Evolutionary conservation across 73 alveolate species (phyloP), one percentile per base, ranked within the genome.

Genomic region (Symbiodinium natans): DNA sequence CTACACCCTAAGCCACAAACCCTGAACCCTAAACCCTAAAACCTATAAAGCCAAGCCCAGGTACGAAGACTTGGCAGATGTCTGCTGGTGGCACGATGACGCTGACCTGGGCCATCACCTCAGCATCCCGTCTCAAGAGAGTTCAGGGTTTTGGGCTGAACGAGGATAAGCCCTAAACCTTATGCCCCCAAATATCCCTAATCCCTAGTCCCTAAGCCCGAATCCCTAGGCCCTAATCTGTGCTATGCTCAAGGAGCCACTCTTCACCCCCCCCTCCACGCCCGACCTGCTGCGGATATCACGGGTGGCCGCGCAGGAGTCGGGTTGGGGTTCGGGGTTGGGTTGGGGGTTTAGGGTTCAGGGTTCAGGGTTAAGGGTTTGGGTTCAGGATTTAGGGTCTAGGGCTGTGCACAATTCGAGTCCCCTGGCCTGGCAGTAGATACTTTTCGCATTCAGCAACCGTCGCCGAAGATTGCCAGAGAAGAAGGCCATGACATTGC

Each of bases 21-120:
- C 25, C 31, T 56, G 75, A 56, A 56, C 75, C 75, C 59, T 13
- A 19, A 19, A 46, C 4, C 59, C 75, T 1, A 7, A 25, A 1
- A 15, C 31, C 6, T 5, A 0, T 4, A 21, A 27, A 56, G 10
- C 75, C 29, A 63, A 52, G 71, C 71, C 23, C 71, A 63, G 80
- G 80, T 23, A 63, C 80, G 36, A 63, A 63, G 33, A 63, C 80
- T 36, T 63, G 80, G 80, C 80, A 31, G 11, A 63, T 63, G 80
- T 63, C 80, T 63, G 80, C 80, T 36, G 80, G 80, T 31, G 80
- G 80, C 80, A 63, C 38, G 19, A 36, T 63, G 80, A 63, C 80
- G 80, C 40, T 63, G 36, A 63, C 80, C 29, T 63, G 80, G 80
- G 80, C 40, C 36, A 63, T 63, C 33, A n/a, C 38, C 33, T 36